Evolutionary conservation across 2,329 filamentous ascomycete species (phyloP).

Genomic region (Tolypocladium nubicola): DNA sequence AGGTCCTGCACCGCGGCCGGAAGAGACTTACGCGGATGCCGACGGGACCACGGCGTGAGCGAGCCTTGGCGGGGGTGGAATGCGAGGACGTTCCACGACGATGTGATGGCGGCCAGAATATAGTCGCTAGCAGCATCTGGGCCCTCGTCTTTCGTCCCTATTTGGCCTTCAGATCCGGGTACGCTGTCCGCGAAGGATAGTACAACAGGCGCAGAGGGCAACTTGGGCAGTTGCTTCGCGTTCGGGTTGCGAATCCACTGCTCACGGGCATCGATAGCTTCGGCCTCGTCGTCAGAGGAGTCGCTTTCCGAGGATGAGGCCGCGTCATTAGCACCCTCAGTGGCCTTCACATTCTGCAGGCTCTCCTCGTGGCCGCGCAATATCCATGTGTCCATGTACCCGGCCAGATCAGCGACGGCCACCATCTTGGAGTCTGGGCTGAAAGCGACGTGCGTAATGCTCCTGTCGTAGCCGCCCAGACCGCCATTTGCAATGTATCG

Average conservation of each 20-base stretch:
- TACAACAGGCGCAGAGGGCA: constrained; percentile 53
- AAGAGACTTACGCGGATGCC: constrained; percentile 66
- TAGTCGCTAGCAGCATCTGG: constrained; percentile 31
- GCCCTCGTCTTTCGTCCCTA: constrained; percentile 13
- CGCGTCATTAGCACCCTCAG: constrained; percentile 16
- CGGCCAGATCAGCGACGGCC: constrained; percentile 70
- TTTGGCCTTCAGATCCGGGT: constrained; percentile 17
- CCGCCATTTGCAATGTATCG: constrained; percentile 51
- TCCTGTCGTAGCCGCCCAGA: constrained; percentile 66
- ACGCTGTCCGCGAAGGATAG: constrained; percentile 54
- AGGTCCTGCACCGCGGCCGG: constrained; percentile 65
- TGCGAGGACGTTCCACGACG: constrained; percentile 56
- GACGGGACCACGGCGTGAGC: constrained; percentile 75
- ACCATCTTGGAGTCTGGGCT: constrained; percentile 71
- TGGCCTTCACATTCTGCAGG: constrained; percentile 19
- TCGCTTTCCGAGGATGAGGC: constrained; percentile 27
- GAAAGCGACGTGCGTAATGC: constrained; percentile 65
- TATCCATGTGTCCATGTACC: constrained; percentile 80
- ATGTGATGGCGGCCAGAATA: constrained; percentile 42
- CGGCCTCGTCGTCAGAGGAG: constrained; percentile 33
- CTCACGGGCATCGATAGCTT: constrained; percentile 29
- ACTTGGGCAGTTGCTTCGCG: constrained; percentile 56
- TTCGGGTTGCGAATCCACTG: constrained; percentile 69
- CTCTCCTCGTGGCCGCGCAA: constrained; percentile 35
- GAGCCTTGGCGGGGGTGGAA: constrained; percentile 70